A percentile compares a stretch with the other conserved stretches of the same genome.
phyloP scores from a whole-genome alignment of 2,329 filamentous ascomycete species.

The Fusarium torreyae region DNA sequence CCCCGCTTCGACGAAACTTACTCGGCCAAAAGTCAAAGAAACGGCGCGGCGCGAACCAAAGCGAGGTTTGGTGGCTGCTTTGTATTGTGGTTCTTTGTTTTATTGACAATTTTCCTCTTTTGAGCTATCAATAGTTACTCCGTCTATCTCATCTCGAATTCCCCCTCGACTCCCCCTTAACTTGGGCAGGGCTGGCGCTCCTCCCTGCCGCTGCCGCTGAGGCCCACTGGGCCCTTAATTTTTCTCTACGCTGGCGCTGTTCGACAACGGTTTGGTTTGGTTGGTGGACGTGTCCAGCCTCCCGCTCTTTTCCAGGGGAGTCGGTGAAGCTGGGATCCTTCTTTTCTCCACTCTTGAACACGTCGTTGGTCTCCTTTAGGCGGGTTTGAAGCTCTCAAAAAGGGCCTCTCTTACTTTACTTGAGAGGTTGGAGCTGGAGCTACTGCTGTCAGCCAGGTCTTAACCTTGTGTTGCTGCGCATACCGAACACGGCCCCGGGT shows the following conservation, averaged over 20 bases:
- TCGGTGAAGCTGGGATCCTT: constrained; percentile 44
- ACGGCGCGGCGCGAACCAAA: constrained; percentile 17
- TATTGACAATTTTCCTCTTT: constrained; percentile 13
- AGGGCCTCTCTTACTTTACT: constrained; percentile 30
- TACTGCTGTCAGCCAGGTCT: constrained; percentile 7
- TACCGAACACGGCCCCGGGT: constrained; percentile 12
- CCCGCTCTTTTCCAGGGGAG: constrained; percentile 33
- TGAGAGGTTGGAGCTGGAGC: constrained; percentile 32
- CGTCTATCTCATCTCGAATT: neutral
- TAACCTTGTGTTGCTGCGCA: constrained; percentile 23
- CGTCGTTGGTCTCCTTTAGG: constrained; percentile 44
- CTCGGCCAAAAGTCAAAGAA: constrained; percentile 18
- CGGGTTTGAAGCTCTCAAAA: constrained; percentile 40
- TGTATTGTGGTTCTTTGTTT: neutral
- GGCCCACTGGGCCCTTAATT: constrained; percentile 45
- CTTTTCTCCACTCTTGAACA: constrained; percentile 42
- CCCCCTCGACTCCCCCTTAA: constrained; percentile 10
- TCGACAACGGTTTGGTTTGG: constrained; percentile 11
- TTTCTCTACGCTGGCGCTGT: constrained; percentile 27
- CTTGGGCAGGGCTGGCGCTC: constrained; percentile 22
- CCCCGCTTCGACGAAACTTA: constrained; percentile 37
- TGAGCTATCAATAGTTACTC: constrained; percentile 3
- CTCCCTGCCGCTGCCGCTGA: constrained; percentile 21
- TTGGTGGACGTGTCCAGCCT: constrained; percentile 41
- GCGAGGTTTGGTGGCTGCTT: constrained; percentile 14